Percentiles rank a stretch among this genome's conserved stretches.
These are phyloP conservation scores for Diaporthe longicolla DNA, from an alignment of 2,329 filamentous ascomycete genomes.

Conservation along the genomic window DNA sequence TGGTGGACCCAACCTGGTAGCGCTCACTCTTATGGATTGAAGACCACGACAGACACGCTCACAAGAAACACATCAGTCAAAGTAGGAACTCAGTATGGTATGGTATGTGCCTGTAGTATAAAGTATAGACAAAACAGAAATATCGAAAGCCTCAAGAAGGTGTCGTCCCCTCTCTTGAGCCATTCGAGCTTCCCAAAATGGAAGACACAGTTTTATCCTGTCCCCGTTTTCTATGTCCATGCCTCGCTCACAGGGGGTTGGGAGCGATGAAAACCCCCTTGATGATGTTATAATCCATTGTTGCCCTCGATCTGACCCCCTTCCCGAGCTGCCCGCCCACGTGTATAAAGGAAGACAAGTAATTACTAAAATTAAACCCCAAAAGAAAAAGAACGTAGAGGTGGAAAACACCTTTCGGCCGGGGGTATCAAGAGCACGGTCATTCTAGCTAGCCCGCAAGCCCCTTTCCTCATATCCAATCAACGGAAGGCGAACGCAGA, in stretches of 20 bases:
- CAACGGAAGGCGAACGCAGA: not conserved
- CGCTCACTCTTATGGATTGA: too few relatives aligned
- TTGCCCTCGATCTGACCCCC: not conserved
- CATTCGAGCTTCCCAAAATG: not conserved
- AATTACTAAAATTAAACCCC: slow-evolving; percentile 6
- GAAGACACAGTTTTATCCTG: not conserved
- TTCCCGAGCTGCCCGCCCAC: not conserved
- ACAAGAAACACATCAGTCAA: not conserved
- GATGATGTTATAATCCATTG: not conserved
- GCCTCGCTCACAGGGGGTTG: not conserved
- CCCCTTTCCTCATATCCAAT: not conserved
- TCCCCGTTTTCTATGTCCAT: not conserved
- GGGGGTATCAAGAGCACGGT: slow-evolving; percentile 7
- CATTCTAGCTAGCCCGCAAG: not conserved
- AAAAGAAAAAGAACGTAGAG: not conserved
- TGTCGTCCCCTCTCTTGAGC: not conserved
- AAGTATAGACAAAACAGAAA: slow-evolving; percentile 28
- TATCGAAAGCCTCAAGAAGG: not conserved
- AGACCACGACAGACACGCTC: not conserved
- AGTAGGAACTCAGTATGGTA: not conserved
- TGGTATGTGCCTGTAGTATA: slow-evolving; percentile 21
- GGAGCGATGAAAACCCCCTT: too few relatives aligned
- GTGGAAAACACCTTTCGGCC: not conserved
- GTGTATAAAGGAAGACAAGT: slow-evolving; percentile 15
- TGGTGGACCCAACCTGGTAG: too few relatives aligned